Percentiles rank a stretch among this genome's conserved stretches.
phyloP scores from a whole-genome alignment of 768 basidiomycete species.

The Suillus occidentalis region DNA sequence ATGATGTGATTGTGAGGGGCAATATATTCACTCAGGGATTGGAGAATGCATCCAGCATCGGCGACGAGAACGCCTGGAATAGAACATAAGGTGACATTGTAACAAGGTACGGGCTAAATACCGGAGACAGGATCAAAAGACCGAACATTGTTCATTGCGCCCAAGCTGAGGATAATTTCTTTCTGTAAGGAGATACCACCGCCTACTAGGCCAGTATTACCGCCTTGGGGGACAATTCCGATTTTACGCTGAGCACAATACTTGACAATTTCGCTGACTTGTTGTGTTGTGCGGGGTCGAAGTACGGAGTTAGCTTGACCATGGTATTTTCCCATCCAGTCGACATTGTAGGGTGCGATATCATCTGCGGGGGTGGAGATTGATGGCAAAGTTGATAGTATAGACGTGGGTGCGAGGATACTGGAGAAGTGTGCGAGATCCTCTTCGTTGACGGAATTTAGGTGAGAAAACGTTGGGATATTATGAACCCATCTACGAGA shows the following conservation, averaged over 20 bases:
- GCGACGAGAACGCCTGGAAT: conserved; percentile 79
- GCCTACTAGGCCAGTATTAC: conserved; percentile 97
- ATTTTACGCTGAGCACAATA: conserved; percentile 83
- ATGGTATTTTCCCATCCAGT: conserved; percentile 96
- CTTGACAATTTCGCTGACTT: conserved; percentile 86
- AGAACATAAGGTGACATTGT: conserved; percentile 10
- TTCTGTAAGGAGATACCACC: conserved; percentile 88
- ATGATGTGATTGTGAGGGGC: conserved; percentile 90
- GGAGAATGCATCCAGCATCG: conserved; percentile 93
- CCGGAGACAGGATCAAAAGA: conserved; percentile 85
- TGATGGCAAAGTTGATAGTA: conserved; percentile 68
- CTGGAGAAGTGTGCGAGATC: conserved; percentile 70
- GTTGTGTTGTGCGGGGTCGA: conserved; percentile 82
- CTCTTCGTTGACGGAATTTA: conserved; percentile 51
- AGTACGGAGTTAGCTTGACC: conserved; percentile 85
- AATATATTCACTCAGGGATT: conserved; percentile 83
- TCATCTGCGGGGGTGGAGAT: conserved; percentile 53
- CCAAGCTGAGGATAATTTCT: conserved; percentile 83
- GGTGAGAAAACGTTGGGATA: conserved; percentile 26
- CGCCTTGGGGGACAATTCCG: conserved; percentile 95
- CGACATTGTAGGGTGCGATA: conserved; percentile 76
- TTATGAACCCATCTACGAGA: conserved; percentile 20
- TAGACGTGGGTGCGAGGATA: conserved; percentile 59
- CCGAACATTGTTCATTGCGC: conserved; percentile 80
- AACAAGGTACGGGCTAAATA: conserved; percentile 29